These are phyloP conservation scores for Sugiyamaella americana DNA, from an alignment of 805 yeast genomes.

Conservation along the genomic window DNA sequence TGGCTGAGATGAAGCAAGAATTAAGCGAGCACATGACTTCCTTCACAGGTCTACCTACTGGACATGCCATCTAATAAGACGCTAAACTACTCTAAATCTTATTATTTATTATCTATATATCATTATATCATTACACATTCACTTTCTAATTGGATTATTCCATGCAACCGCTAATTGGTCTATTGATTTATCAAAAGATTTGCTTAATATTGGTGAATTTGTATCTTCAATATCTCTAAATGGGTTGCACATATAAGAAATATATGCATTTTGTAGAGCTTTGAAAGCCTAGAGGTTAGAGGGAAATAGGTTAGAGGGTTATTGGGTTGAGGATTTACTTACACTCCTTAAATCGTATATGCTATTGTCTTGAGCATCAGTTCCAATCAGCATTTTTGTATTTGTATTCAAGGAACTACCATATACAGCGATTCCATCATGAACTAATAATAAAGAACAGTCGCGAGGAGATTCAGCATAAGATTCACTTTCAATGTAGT, in stretches of 20 bases:
- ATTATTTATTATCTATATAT: too few relatives aligned
- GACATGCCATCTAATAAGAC: too few relatives aligned
- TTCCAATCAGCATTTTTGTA: constrained; percentile 29
- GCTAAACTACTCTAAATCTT: too few relatives aligned
- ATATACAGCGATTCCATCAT: constrained; percentile 34
- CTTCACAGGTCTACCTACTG: too few relatives aligned
- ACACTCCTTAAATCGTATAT: constrained; percentile 19
- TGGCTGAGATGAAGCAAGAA: too few relatives aligned
- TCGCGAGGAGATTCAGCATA: constrained; percentile 18
- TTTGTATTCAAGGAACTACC: constrained; percentile 32
- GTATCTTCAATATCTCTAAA: constrained; percentile 21
- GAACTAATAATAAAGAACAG: constrained; percentile 27
- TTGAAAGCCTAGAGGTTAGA: constrained; percentile 18
- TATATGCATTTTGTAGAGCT: constrained; percentile 26
- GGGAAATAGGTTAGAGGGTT: too few relatives aligned
- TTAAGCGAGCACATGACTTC: too few relatives aligned
- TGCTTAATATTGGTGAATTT: constrained; percentile 21
- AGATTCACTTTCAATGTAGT: constrained; percentile 27
- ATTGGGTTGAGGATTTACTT: too few relatives aligned
- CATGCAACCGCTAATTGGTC: constrained; percentile 21
- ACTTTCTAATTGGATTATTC: too few relatives aligned
- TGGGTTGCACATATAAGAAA: constrained; percentile 31
- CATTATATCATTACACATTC: too few relatives aligned
- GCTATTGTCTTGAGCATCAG: constrained; percentile 24
- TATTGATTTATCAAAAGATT: constrained; percentile 25